These are phyloP conservation scores for Aspergillus kassunensis DNA, from an alignment of 495 filamentous ascomycete genomes.

Conservation along the genomic window DNA sequence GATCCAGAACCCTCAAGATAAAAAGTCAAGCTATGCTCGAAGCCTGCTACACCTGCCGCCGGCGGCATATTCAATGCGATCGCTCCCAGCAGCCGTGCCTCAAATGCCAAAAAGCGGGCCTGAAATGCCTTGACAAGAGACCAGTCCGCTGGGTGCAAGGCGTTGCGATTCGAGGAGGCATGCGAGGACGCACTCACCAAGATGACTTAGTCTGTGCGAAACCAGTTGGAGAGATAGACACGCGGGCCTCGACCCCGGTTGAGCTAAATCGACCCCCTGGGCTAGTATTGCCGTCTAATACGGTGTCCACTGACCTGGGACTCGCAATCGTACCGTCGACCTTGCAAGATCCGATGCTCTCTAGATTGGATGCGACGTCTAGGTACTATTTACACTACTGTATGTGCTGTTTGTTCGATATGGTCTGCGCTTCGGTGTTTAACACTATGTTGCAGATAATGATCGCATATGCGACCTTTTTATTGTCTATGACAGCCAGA, in stretches of 20 bases:
- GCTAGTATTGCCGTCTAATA: background rate
- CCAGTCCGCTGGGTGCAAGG: slow-evolving; percentile 39
- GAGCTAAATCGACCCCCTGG: background rate
- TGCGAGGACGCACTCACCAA: slow-evolving; percentile 27
- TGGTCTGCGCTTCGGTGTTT: background rate
- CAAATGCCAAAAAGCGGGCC: slow-evolving; percentile 36
- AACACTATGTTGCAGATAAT: slow-evolving; percentile 30
- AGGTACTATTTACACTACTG: slow-evolving; percentile 44
- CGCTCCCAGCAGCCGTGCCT: slow-evolving; percentile 20
- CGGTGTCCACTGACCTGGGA: background rate
- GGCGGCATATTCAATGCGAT: slow-evolving; percentile 51
- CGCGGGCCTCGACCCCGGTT: background rate
- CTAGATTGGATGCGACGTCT: slow-evolving; percentile 22
- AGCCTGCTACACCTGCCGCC: slow-evolving; percentile 48
- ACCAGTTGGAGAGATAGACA: background rate
- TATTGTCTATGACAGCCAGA: slow-evolving; percentile 47
- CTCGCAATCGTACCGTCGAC: background rate
- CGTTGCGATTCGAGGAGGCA: slow-evolving; percentile 37
- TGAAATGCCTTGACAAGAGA: slow-evolving; percentile 47
- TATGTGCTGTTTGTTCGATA: slow-evolving; percentile 12
- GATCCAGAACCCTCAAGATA: no score
- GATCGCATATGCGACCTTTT: slow-evolving; percentile 48
- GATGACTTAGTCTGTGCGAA: background rate
- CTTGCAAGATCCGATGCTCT: slow-evolving; percentile 20
- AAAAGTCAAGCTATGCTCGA: background rate